phyloP scores from a whole-genome alignment of 495 filamentous ascomycete species.

The Podospora comata region DNA sequence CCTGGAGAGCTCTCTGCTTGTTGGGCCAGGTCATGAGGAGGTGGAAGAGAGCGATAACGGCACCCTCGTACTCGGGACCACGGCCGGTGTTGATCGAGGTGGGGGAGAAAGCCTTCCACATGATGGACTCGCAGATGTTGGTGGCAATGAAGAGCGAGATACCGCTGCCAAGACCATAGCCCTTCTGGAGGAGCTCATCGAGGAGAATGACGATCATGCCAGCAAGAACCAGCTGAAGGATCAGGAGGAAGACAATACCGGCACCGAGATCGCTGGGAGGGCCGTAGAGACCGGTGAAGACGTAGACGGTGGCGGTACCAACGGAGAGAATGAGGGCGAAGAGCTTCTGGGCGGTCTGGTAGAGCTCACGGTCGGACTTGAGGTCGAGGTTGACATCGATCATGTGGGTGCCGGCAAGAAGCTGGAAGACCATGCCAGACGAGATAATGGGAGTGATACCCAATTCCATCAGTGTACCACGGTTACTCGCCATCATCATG shows the following conservation, averaged over 20 bases:
- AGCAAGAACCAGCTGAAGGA: conserved; percentile 93
- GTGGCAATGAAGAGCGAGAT: conserved; percentile 99
- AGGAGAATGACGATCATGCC: conserved; percentile 98
- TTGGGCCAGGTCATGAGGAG: conserved; percentile 96
- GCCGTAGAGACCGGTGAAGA: conserved; percentile 97
- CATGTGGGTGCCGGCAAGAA: conserved; percentile 97
- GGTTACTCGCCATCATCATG: conserved; percentile 99
- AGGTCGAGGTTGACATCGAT: conserved; percentile 99
- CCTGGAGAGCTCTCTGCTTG: conserved; percentile 94
- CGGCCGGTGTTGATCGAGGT: conserved; percentile 99
- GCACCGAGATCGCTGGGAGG: conserved; percentile 93
- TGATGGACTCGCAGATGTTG: conserved; percentile 99
- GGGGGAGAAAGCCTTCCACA: conserved; percentile 99
- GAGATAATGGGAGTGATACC: conserved; percentile 99
- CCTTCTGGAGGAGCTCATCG: conserved; percentile 98
- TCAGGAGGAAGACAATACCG: conserved; percentile 94
- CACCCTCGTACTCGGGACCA: conserved; percentile 98
- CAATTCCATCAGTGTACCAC: conserved; percentile 97
- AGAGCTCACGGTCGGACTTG: conserved; percentile 98
- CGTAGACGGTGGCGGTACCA: conserved; percentile 94
- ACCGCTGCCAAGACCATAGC: conserved; percentile 95
- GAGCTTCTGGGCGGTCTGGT: conserved; percentile 99
- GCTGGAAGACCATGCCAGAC: conserved; percentile 99
- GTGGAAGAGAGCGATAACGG: conserved; percentile 97
- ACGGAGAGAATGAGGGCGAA: conserved; percentile 97